Evolutionary conservation across 2,329 filamentous ascomycete species (phyloP).

Genomic region (Dichotomopilus funicola): DNA sequence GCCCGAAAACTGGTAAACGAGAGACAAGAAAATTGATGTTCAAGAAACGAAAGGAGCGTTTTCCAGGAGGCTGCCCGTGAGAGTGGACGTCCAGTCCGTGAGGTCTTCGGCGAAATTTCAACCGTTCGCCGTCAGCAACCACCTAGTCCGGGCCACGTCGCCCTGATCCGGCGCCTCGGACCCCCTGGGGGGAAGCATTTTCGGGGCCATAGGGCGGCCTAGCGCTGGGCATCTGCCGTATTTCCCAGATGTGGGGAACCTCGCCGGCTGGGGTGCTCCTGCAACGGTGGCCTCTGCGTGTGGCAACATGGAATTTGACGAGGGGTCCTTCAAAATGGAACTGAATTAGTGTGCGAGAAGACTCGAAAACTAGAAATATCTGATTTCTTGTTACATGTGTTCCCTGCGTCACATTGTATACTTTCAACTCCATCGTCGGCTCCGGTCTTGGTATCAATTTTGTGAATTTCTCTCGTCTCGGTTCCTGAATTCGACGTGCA

Average conservation of each 20-base stretch:
- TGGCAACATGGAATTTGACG: background rate
- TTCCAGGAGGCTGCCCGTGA: slow-evolving; percentile 3
- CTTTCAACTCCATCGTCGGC: too few species aligned
- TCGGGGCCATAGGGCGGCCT: background rate
- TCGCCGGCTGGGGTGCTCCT: background rate
- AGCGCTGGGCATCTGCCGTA: too few species aligned
- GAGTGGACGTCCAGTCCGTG: slow-evolving; percentile 1
- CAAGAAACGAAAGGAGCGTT: slow-evolving; percentile 13
- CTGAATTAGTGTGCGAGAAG: too few species aligned
- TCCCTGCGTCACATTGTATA: too few species aligned
- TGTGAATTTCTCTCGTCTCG: too few species aligned
- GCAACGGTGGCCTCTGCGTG: slow-evolving; percentile 18
- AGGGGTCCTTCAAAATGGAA: too few species aligned
- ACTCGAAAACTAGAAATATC: too few species aligned
- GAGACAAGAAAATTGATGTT: slow-evolving; percentile 10
- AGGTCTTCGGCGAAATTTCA: slow-evolving; percentile 3
- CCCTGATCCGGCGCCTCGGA: slow-evolving; percentile 3
- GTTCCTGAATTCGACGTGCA: background rate
- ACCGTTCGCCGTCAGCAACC: background rate
- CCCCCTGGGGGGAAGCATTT: background rate
- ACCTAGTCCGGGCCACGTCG: slow-evolving; percentile 8
- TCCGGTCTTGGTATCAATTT: too few species aligned
- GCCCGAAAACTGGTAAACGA: slow-evolving; percentile 11
- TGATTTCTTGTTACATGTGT: too few species aligned
- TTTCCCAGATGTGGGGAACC: background rate